These are phyloP conservation scores for Stellera chamaejasme DNA, from an alignment of 345 rosid species.

Conservation along the genomic window DNA sequence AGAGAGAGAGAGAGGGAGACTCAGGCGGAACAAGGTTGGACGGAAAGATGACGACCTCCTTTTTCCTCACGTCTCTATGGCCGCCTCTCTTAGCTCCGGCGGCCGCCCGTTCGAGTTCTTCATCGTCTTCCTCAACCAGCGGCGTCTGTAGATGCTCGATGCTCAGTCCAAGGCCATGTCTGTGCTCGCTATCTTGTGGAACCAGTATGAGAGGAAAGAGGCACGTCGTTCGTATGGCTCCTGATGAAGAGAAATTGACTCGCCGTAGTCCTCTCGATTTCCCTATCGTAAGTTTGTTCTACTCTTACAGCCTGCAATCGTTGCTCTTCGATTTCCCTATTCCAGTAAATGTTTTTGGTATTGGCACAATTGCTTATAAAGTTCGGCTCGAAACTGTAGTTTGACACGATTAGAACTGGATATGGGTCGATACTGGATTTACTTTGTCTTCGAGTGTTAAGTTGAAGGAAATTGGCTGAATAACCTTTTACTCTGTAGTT, in stretches of 20 bases:
- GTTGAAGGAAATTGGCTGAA: too few relatives aligned
- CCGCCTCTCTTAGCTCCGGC: slow-evolving; percentile 5
- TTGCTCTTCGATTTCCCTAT: not conserved
- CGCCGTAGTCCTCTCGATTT: slow-evolving; percentile 68
- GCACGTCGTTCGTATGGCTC: slow-evolving; percentile 61
- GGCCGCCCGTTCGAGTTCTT: not conserved
- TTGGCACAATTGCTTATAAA: not conserved
- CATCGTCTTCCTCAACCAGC: not conserved
- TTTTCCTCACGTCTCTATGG: not conserved
- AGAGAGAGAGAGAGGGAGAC: too few relatives aligned
- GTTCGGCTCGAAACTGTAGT: too few relatives aligned
- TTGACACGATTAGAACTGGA: too few relatives aligned
- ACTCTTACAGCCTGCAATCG: not conserved
- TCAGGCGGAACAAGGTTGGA: too few relatives aligned
- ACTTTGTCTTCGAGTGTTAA: too few relatives aligned
- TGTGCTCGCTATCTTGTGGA: too few relatives aligned
- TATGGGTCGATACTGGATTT: too few relatives aligned
- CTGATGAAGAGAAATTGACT: slow-evolving; percentile 63
- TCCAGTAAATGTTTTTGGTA: not conserved
- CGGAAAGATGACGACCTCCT: not conserved
- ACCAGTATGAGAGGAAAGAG: slow-evolving; percentile 11
- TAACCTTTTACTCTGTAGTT: too few relatives aligned
- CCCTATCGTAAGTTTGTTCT: slow-evolving; percentile 39
- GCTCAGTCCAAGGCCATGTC: not conserved
- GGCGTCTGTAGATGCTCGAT: slow-evolving; percentile 11